Evolutionary conservation across 306 rosid genomes (phyloP).

Genomic region (Dryas alaskensis): DNA sequence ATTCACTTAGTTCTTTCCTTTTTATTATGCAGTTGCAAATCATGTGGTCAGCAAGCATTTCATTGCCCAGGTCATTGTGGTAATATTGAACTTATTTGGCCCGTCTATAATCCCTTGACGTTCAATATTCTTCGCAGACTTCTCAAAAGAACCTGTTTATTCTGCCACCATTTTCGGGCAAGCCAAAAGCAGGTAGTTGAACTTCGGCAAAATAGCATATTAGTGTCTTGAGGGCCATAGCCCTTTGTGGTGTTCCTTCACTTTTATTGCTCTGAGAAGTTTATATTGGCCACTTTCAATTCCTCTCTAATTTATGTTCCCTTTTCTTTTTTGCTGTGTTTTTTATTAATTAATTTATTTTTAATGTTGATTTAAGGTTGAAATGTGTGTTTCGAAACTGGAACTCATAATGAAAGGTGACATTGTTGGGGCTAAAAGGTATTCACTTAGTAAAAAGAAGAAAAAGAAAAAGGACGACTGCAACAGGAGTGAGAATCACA

Average conservation of each 20-base stretch:
- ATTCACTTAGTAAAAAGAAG: constrained; percentile 20
- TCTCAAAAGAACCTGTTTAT: constrained; percentile 58
- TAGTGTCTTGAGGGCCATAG: background rate
- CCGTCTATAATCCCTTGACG: constrained; percentile 74
- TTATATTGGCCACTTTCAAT: constrained; percentile 1
- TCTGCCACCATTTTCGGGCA: constrained; percentile 55
- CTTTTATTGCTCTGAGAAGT: background rate
- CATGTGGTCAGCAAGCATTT: constrained; percentile 56
- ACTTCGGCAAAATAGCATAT: background rate
- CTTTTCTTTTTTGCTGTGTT: constrained; percentile 1
- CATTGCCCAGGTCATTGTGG: constrained; percentile 86
- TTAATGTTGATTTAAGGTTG: constrained; percentile 45
- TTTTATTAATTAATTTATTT: background rate
- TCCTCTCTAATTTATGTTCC: background rate
- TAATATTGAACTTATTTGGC: constrained; percentile 66
- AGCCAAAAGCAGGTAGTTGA: constrained; percentile 39
- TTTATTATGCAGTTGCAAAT: constrained; percentile 60
- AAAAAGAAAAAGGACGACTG: constrained; percentile 21
- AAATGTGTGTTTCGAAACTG: constrained; percentile 46
- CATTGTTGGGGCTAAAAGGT: constrained; percentile 47
- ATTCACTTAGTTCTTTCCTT: constrained; percentile 1
- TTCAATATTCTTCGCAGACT: constrained; percentile 50
- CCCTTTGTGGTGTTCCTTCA: background rate
- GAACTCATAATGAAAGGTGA: constrained; percentile 70
- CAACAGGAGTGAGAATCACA: constrained; percentile 21